Conservation (phyloP, 148 eudicot genomes). For the Vaccinium corymbosum region DNA sequence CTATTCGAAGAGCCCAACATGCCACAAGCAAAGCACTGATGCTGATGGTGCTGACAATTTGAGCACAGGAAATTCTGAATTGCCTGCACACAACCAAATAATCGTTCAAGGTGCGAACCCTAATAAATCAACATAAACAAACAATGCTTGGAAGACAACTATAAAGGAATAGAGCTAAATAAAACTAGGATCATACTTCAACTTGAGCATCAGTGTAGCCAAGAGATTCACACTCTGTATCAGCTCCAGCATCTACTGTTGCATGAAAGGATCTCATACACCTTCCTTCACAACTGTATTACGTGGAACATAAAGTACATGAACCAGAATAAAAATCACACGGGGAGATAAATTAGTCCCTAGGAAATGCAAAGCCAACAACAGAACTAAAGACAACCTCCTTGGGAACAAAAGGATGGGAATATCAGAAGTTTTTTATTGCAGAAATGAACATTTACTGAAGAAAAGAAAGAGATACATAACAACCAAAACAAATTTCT, state of each 20-base stretch:
- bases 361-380: background rate
- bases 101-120: background rate
- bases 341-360: background rate
- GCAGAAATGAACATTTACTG: background rate
- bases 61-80: conserved; percentile 54
- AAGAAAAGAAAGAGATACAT: background rate
- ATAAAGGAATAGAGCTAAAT: background rate
- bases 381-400: background rate
- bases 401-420: background rate
- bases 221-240: conserved; percentile 52
- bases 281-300: conserved; percentile 69
- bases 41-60: conserved; percentile 65
- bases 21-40: conserved; percentile 82
- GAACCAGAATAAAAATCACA: background rate
- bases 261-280: conserved; percentile 82
- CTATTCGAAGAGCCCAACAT: conserved; percentile 60
- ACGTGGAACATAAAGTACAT: background rate
- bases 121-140: background rate
- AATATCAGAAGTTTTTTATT: background rate
- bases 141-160: background rate
- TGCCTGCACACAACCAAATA: conserved; percentile 47
- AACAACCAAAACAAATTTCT: conserved; percentile 7
- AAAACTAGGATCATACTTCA: conserved; percentile 36
- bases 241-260: conserved; percentile 53
- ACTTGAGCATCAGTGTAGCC: conserved; percentile 48